A percentile compares a stretch with the other conserved stretches of the same genome.
Conservation (phyloP, 1,284 basidiomycete species). For the Exobasidium rhododendri region DNA sequence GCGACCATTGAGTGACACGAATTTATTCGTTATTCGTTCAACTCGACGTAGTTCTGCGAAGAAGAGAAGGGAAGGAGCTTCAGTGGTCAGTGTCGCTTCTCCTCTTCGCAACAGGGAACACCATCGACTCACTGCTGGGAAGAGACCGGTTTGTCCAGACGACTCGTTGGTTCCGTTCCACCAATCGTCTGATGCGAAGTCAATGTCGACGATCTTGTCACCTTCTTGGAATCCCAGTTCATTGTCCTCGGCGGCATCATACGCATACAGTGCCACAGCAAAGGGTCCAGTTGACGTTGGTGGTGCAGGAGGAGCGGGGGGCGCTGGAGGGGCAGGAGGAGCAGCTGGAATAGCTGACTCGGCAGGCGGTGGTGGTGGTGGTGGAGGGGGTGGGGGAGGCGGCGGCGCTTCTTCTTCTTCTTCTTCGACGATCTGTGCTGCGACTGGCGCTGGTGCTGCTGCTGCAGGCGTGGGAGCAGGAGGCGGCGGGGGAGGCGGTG, state of each 20-base stretch:
- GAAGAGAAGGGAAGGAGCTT: neutral
- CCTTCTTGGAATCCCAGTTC: conserved; percentile 50
- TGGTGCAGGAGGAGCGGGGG: conserved; percentile 13
- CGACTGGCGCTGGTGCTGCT: conserved; percentile 18
- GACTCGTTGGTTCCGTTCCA: conserved; percentile 49
- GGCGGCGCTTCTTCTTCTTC: conserved; percentile 17
- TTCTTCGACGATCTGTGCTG: no score
- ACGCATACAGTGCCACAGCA: conserved; percentile 53
- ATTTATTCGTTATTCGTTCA: neutral
- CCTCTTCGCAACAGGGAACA: neutral
- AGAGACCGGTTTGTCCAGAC: conserved; percentile 61
- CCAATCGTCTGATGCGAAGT: conserved; percentile 54
- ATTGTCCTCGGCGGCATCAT: conserved; percentile 52
- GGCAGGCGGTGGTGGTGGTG: conserved; percentile 20
- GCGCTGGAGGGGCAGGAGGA: conserved; percentile 19
- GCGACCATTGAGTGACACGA: no score
- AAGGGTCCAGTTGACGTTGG: conserved; percentile 18
- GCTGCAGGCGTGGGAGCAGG: conserved; percentile 18
- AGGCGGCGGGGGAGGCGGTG: conserved; percentile 23
- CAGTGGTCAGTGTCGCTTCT: neutral
- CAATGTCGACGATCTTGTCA: conserved; percentile 46
- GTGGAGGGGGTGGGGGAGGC: conserved; percentile 25
- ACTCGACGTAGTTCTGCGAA: conserved; percentile 2
- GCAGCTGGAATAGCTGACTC: conserved; percentile 12
- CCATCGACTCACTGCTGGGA: conserved; percentile 39